Evolutionary conservation across 352 stramenopile species (phyloP), one percentile per base, ranked within the genome.

Genomic region (Phytophthora tubulina): DNA sequence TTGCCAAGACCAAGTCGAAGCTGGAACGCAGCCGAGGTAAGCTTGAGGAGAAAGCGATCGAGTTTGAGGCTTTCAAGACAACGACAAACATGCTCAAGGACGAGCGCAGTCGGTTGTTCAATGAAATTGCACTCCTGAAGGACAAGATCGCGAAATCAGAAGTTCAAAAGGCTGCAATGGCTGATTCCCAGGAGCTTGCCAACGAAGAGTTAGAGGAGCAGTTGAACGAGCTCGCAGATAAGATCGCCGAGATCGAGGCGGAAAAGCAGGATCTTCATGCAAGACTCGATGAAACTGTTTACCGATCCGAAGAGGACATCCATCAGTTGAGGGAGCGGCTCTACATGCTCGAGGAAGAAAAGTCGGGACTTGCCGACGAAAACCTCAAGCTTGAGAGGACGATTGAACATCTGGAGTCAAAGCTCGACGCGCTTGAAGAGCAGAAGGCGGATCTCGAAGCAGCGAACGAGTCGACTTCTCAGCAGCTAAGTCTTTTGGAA

Each of bases 11-110:
- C 21, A 78, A 82, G 39, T 76, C 70, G 14, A 87, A 89, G 50
- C 70, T 91, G 32, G 75, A 86, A 39, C 76, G 75, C 33, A 83
- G 74, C 8, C 68, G 80, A 42, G 79, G 78, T 11, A 76, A 81
- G 44, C 42, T 93, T n/a, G 80, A 91, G 21, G 84, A 91, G 66
- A 87, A 91, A 35, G 72, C 69, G 15, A 84, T 90, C n/a, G 80
- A 88, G 48, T 85, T 89, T 51, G 81, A 90, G 54, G 75, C 80
- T 5, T 83, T 88, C 59, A 81, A 82, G 35, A 85, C 80, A 14
- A 90, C 81, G 6, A 84, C 81, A 8, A 85, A 83, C 36, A 91
- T 85, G 76, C 68, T 90, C 6, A 84, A 90, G 62, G 80, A 88
- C 35, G 81, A 91, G 58, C 80, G 82, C 41, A 81, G 59, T 49